Conservation (phyloP, 768 basidiomycete genomes). For the Xanthoconium purpureum region DNA sequence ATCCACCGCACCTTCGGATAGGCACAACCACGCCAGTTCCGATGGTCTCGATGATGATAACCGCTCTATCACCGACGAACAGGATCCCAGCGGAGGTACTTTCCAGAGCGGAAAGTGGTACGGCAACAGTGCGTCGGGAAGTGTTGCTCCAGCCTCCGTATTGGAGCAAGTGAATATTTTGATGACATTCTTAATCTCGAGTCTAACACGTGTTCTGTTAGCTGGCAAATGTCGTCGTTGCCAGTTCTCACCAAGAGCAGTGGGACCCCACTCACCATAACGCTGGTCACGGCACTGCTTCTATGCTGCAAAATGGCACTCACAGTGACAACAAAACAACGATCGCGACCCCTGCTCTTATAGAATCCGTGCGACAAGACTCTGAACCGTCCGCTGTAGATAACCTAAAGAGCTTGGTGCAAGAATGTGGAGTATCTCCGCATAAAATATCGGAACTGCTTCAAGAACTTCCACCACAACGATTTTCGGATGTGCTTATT, state of each 20-base stretch:
- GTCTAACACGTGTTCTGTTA: conserved; percentile 30
- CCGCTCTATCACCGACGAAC: conserved; percentile 72
- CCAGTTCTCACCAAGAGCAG: conserved; percentile 32
- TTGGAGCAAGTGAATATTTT: conserved; percentile 65
- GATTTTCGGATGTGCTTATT: conserved; percentile 72
- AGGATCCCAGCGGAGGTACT: conserved; percentile 70
- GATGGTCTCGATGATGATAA: conserved; percentile 59
- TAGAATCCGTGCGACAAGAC: conserved; percentile 43
- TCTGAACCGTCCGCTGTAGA: conserved; percentile 62
- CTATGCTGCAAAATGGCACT: conserved; percentile 21
- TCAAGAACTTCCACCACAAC: conserved; percentile 79
- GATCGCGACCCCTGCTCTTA: conserved; percentile 31
- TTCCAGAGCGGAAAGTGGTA: conserved; percentile 88
- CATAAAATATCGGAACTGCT: conserved; percentile 88
- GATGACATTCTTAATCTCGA: conserved; percentile 8
- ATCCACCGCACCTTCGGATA: conserved; percentile 32
- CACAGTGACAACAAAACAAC: conserved; percentile 29
- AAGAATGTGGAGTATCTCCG: conserved; percentile 89
- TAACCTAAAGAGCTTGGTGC: conserved; percentile 79
- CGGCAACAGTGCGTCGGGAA: conserved; percentile 79
- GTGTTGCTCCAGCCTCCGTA: conserved; percentile 74
- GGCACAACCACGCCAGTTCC: conserved; percentile 46
- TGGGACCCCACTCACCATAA: conserved; percentile 24
- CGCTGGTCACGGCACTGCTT: conserved; percentile 7
- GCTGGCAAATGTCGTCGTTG: conserved; percentile 55